Conservation (phyloP, 768 basidiomycete genomes). For the Lactifluus subvellereus region DNA sequence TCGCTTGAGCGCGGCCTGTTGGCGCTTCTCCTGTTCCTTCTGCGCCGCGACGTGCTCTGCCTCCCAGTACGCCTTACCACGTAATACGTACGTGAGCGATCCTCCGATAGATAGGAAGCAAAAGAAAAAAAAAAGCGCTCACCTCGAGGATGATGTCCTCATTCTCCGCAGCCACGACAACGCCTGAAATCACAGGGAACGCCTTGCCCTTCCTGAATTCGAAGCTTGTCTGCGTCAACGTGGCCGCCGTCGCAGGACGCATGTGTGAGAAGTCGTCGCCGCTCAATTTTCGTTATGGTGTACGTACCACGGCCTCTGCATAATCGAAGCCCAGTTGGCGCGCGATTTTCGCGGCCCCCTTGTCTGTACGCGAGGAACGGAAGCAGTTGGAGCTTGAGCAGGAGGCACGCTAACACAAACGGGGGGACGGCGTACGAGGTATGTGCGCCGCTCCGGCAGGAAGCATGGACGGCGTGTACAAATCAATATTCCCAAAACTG, state of each 20-base stretch:
- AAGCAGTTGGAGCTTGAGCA: not conserved
- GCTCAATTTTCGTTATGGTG: not conserved
- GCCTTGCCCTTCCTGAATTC: conserved; percentile 94
- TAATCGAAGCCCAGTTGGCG: conserved; percentile 80
- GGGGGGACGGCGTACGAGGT: conserved; percentile 57
- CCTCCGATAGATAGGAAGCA: not conserved
- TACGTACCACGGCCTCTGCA: conserved; percentile 90
- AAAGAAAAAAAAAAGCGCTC: conserved; percentile 7
- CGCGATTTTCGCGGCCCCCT: conserved; percentile 85
- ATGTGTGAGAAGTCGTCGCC: not conserved
- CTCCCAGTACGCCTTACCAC: conserved; percentile 73
- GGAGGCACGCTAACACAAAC: not conserved
- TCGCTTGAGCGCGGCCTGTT: conserved; percentile 76
- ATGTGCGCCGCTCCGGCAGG: conserved; percentile 82
- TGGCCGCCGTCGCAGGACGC: not conserved
- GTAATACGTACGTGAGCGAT: not conserved
- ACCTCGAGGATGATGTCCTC: conserved; percentile 73
- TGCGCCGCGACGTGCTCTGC: conserved; percentile 72
- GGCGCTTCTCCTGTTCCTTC: conserved; percentile 65
- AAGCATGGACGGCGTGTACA: conserved; percentile 94
- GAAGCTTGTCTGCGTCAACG: conserved; percentile 69
- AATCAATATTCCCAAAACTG: conserved; percentile 92
- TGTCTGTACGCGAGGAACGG: conserved; percentile 32
- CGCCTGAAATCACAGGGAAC: conserved; percentile 74
- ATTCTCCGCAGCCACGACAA: conserved; percentile 82